phyloP scores from a whole-genome alignment of 2,329 filamentous ascomycete genomes.

The Escovopsis sp. region DNA sequence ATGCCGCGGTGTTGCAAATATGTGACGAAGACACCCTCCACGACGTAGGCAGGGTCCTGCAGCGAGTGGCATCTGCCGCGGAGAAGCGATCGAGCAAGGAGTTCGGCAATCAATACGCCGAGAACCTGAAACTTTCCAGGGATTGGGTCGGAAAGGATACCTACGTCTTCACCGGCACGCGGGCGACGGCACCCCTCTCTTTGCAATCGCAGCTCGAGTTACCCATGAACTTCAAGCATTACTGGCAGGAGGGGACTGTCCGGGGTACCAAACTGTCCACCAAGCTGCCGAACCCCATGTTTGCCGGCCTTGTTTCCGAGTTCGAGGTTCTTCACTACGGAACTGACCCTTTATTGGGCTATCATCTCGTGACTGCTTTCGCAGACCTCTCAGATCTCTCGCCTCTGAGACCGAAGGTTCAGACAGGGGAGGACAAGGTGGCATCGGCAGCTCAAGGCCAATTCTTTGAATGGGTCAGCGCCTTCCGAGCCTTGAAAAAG shows the following conservation, averaged over 20 bases:
- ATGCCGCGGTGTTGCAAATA: slow-evolving; percentile 31
- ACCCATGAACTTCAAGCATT: slow-evolving; percentile 13
- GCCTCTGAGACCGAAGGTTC: slow-evolving; percentile 18
- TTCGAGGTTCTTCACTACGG: slow-evolving; percentile 30
- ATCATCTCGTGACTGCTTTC: slow-evolving; percentile 38
- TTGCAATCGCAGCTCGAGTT: slow-evolving; percentile 12
- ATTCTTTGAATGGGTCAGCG: slow-evolving; percentile 30
- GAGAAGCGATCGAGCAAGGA: slow-evolving; percentile 5
- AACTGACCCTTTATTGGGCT: slow-evolving; percentile 38
- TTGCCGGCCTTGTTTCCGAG: slow-evolving; percentile 20
- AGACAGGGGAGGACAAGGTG: slow-evolving; percentile 10
- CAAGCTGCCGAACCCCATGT: slow-evolving; percentile 30
- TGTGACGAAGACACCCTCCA: slow-evolving; percentile 31
- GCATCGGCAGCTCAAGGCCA: slow-evolving; percentile 25
- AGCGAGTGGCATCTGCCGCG: slow-evolving; percentile 10
- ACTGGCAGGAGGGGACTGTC: slow-evolving; percentile 22
- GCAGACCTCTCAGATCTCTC: slow-evolving; percentile 23
- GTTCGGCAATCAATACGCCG: slow-evolving; percentile 6
- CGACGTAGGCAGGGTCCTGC: slow-evolving; percentile 26
- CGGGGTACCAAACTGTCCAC: slow-evolving; percentile 8
- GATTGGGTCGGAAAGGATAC: slow-evolving; percentile 10
- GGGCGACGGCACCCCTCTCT: slow-evolving; percentile 24
- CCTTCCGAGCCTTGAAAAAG: slow-evolving; percentile 20
- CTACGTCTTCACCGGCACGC: slow-evolving; percentile 16
- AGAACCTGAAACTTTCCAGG: slow-evolving; percentile 10